Percentiles rank a stretch among this genome's conserved stretches.
phyloP scores from a whole-genome alignment of 1,139 yeast species.

The Hansenula sp. region DNA sequence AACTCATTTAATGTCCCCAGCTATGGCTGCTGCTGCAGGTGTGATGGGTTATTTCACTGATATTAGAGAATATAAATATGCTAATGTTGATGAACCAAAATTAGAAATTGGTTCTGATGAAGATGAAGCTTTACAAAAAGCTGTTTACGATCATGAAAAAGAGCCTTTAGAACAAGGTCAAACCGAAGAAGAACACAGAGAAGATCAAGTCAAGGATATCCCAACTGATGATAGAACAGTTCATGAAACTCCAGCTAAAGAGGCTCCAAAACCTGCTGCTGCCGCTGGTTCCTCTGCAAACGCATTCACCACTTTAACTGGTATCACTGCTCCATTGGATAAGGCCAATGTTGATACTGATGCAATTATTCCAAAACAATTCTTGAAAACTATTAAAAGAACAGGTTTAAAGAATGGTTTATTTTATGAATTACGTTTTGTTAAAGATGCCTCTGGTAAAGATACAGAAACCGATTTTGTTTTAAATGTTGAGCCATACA shows the following conservation, averaged over 20 bases:
- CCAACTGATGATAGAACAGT: conserved; percentile 41
- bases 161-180: conserved; percentile 42
- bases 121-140: conserved; percentile 60
- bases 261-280: conserved; percentile 29
- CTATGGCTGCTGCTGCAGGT: conserved; percentile 99
- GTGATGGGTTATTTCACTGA: conserved; percentile 88
- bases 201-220: conserved; percentile 54
- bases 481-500: conserved; percentile 80
- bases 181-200: conserved; percentile 29
- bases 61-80: conserved; percentile 74
- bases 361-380: conserved; percentile 97
- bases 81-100: conserved; percentile 56
- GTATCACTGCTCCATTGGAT: conserved; percentile 90
- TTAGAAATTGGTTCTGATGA: conserved; percentile 50
- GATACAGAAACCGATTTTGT: conserved; percentile 84
- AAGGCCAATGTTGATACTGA: conserved; percentile 97
- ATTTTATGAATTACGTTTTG: conserved; percentile 85
- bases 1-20: conserved; percentile 97
- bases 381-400: conserved; percentile 93
- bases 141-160: conserved; percentile 68
- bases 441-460: conserved; percentile 65
- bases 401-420: conserved; percentile 88
- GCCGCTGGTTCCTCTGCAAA: conserved; percentile 59
- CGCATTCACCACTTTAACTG: conserved; percentile 69
- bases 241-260: conserved; percentile 31